Conservation (phyloP, 371 early-diverging fungal species). For the Mortierella polycephala region DNA sequence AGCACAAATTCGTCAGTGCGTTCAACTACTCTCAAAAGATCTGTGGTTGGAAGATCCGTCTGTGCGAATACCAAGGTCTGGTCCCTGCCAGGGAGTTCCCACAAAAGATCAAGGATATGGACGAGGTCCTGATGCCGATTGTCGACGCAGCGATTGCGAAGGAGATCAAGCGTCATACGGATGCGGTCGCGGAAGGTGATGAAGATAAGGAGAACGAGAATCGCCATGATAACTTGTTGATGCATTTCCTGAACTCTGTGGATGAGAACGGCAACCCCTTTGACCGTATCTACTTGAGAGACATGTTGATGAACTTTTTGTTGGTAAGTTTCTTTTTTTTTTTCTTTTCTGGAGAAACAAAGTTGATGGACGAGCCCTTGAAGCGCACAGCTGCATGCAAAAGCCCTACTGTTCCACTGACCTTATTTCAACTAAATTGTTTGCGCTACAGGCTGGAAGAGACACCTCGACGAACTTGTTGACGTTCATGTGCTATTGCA, state of each 20-base stretch:
- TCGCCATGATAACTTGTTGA: constrained; percentile 37
- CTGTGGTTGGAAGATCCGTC: constrained; percentile 54
- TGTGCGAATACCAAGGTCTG: constrained; percentile 49
- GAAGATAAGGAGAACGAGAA: constrained; percentile 31
- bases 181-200: background rate
- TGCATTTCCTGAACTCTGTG: constrained; percentile 50
- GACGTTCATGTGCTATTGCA: constrained; percentile 54
- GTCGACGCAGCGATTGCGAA: constrained; percentile 47
- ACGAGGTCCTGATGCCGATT: constrained; percentile 43
- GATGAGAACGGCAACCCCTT: constrained; percentile 53
- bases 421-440: background rate
- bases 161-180: constrained; percentile 24
- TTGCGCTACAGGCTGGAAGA: constrained; percentile 57
- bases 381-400: background rate
- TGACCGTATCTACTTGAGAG: constrained; percentile 49
- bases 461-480: constrained; percentile 66
- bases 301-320: constrained; percentile 58
- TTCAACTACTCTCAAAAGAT: constrained; percentile 53
- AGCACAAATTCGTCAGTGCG: constrained; percentile 40
- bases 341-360: background rate
- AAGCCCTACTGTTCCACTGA: background rate
- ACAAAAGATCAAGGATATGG: constrained; percentile 53
- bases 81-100: constrained; percentile 40
- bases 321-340: background rate
- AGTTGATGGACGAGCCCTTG: background rate